These are phyloP conservation scores for Beauveria varroae DNA, from an alignment of 2,329 filamentous ascomycete genomes.

Conservation along the genomic window DNA sequence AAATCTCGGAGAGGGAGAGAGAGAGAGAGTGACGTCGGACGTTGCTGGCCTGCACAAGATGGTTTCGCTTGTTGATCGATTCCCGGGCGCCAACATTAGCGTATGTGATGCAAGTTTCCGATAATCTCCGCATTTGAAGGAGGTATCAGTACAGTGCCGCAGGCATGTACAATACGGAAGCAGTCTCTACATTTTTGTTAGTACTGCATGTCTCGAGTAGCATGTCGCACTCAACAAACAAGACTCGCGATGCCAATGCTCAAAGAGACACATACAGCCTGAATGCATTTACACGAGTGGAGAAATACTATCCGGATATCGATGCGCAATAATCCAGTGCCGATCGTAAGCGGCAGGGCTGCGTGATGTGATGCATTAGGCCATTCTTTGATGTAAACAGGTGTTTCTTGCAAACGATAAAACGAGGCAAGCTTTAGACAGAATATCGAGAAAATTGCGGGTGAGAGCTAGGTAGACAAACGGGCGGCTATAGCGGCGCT, in stretches of 20 bases:
- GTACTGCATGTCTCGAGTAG: not conserved
- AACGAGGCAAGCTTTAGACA: not conserved
- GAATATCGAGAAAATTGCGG: not conserved
- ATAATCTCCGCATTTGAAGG: too few relatives aligned
- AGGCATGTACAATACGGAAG: too few relatives aligned
- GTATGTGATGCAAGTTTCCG: too few relatives aligned
- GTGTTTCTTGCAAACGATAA: not conserved
- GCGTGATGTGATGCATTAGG: not conserved
- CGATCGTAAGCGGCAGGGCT: not conserved
- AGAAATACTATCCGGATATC: not conserved
- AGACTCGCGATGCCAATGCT: not conserved
- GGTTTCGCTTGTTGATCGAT: too few relatives aligned
- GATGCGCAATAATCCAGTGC: not conserved
- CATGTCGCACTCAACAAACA: not conserved
- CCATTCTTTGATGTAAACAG: not conserved
- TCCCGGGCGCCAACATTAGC: too few relatives aligned
- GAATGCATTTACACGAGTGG: not conserved
- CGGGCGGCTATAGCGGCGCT: slow-evolving; percentile 2
- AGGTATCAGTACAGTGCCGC: too few relatives aligned
- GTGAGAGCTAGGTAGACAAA: slow-evolving; percentile 6
- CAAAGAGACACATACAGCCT: not conserved
- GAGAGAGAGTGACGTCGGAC: too few relatives aligned
- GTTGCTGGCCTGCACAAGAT: too few relatives aligned
- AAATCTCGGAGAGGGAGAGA: too few relatives aligned
- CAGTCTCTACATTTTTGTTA: too few relatives aligned